Conservation (phyloP, 176 grass and related monocot genomes). For the Oryza glaberrima region DNA sequence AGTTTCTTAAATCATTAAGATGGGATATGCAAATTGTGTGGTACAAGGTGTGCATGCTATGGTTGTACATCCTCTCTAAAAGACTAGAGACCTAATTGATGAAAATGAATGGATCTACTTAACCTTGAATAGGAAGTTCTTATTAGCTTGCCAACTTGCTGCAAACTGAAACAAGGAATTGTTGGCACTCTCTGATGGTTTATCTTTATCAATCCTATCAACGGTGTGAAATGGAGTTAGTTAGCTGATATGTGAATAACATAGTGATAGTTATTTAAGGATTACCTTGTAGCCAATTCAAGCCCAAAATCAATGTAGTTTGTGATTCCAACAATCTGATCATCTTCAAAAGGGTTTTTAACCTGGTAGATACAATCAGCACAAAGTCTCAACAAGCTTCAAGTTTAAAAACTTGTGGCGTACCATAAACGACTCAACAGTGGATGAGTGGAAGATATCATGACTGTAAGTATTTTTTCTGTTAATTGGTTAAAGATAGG, state of each 20-base stretch:
- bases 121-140: constrained; percentile 95
- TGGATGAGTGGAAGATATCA: background rate
- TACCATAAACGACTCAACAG: background rate
- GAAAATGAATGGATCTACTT: constrained; percentile 25
- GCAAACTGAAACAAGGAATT: constrained; percentile 81
- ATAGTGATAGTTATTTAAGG: constrained; percentile 9
- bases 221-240: constrained; percentile 25
- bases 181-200: constrained; percentile 45
- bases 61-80: background rate
- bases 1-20: background rate
- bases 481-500: no score
- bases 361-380: constrained; percentile 49
- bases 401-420: background rate
- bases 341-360: constrained; percentile 90
- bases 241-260: constrained; percentile 11
- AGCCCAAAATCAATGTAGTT: constrained; percentile 96
- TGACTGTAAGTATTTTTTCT: no score
- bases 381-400: constrained; percentile 34
- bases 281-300: constrained; percentile 80
- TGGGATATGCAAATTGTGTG: background rate
- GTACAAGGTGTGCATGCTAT: background rate
- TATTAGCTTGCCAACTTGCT: constrained; percentile 96
- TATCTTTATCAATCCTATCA: constrained; percentile 65
- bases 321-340: constrained; percentile 94
- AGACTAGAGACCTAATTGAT: constrained; percentile 2